Conservation (phyloP, 2,329 filamentous ascomycete species). For the Berkeleyomyces basicola region DNA sequence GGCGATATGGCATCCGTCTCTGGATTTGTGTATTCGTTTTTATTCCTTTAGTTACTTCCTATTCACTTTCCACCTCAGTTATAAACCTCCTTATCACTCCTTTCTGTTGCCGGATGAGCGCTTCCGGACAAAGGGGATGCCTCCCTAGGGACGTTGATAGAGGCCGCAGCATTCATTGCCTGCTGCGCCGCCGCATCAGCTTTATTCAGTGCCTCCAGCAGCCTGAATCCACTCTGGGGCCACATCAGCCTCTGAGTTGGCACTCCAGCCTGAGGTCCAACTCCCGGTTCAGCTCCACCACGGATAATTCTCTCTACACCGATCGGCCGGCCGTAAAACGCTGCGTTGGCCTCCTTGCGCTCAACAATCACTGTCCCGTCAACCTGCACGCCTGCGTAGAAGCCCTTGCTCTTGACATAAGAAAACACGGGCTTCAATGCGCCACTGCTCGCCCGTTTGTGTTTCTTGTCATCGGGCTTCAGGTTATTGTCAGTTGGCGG, state of each 20-base stretch:
- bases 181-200: not conserved
- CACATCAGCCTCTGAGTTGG: constrained; percentile 1
- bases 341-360: constrained; percentile 72
- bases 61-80: no score
- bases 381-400: constrained; percentile 74
- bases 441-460: constrained; percentile 13
- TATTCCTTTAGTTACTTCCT: no score
- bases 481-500: constrained; percentile 32
- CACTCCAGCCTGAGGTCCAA: not conserved
- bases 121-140: no score
- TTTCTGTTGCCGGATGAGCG: no score
- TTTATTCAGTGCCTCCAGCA: constrained; percentile 4
- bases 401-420: constrained; percentile 77
- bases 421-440: constrained; percentile 31
- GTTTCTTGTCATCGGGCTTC: constrained; percentile 18
- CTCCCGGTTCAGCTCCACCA: constrained; percentile 20
- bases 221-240: constrained; percentile 1
- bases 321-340: constrained; percentile 57
- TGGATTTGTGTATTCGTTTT: no score
- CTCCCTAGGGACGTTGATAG: no score
- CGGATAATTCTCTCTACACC: constrained; percentile 31
- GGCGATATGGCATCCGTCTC: no score
- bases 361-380: constrained; percentile 80
- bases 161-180: not conserved
- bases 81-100: no score